Evolutionary conservation across 345 rosid genomes (phyloP).

Genomic region (Crucihimalaya himalaica): DNA sequence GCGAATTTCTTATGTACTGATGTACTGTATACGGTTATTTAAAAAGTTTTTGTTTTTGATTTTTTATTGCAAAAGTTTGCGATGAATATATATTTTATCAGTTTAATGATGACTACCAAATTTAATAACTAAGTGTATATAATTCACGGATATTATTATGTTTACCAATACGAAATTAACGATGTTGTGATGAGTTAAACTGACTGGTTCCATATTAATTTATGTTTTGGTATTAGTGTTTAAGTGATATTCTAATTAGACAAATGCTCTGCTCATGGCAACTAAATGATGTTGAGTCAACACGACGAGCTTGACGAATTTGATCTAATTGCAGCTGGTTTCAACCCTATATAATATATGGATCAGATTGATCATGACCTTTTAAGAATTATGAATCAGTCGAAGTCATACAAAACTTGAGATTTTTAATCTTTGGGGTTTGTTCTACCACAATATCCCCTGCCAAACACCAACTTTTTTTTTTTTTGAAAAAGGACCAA

Average conservation of each 20-base stretch:
- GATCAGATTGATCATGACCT: background rate
- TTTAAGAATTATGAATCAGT: background rate
- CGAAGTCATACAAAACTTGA: background rate
- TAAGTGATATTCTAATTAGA: background rate
- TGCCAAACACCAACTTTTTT: slow-evolving; percentile 4
- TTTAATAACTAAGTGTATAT: background rate
- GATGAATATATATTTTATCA: background rate
- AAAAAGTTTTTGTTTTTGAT: background rate
- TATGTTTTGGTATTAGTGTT: background rate
- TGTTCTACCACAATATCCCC: background rate
- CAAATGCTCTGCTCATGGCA: background rate
- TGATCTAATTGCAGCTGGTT: background rate
- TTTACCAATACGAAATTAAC: background rate
- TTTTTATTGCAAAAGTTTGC: background rate
- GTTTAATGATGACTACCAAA: slow-evolving; percentile 4
- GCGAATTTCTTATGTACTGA: background rate
- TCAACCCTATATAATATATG: background rate
- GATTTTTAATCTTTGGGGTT: background rate
- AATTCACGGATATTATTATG: background rate
- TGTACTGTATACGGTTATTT: background rate
- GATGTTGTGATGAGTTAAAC: background rate
- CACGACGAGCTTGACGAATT: background rate
- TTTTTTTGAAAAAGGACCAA: too few species aligned
- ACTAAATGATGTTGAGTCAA: background rate
- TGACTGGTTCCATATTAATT: background rate